Conservation (phyloP, 1,284 basidiomycete genomes). For the Cryptococcus sp. region DNA sequence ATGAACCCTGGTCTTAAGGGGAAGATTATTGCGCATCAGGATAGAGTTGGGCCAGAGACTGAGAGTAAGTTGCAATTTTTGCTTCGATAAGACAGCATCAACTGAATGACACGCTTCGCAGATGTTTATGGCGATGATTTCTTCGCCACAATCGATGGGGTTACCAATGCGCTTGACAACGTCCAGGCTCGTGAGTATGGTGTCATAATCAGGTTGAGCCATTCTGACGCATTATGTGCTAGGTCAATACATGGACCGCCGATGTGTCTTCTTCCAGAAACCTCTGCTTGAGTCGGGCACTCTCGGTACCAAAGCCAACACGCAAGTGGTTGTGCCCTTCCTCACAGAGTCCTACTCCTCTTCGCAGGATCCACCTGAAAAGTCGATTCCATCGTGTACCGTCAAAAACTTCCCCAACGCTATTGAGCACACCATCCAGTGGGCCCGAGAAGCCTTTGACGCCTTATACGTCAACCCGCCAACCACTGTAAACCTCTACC, state of each 20-base stretch:
- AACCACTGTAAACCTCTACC: slow-evolving; percentile 93
- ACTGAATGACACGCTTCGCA: slow-evolving; percentile 41
- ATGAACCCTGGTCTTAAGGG: slow-evolving; percentile 95
- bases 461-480: slow-evolving; percentile 91
- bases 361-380: slow-evolving; percentile 98
- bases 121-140: slow-evolving; percentile 88
- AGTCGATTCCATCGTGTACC: slow-evolving; percentile 95
- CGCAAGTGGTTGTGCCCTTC: slow-evolving; percentile 93
- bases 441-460: slow-evolving; percentile 93
- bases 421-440: slow-evolving; percentile 99
- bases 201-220: background rate
- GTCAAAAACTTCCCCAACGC: slow-evolving; percentile 99
- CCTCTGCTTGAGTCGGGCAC: slow-evolving; percentile 97
- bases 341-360: slow-evolving; percentile 97
- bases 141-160: slow-evolving; percentile 84
- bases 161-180: slow-evolving; percentile 99
- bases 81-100: too few relatives aligned
- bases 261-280: slow-evolving; percentile 97
- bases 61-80: slow-evolving; percentile 66
- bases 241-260: slow-evolving; percentile 98
- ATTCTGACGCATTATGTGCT: slow-evolving; percentile 1
- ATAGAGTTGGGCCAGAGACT: slow-evolving; percentile 89
- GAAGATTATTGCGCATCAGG: slow-evolving; percentile 87
- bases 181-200: slow-evolving; percentile 78
- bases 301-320: slow-evolving; percentile 97